Percentiles rank a stretch among this genome's conserved stretches.
These are phyloP conservation scores for Zizania latifolia DNA, from an alignment of 176 grass and related monocot genomes.

Conservation along the genomic window DNA sequence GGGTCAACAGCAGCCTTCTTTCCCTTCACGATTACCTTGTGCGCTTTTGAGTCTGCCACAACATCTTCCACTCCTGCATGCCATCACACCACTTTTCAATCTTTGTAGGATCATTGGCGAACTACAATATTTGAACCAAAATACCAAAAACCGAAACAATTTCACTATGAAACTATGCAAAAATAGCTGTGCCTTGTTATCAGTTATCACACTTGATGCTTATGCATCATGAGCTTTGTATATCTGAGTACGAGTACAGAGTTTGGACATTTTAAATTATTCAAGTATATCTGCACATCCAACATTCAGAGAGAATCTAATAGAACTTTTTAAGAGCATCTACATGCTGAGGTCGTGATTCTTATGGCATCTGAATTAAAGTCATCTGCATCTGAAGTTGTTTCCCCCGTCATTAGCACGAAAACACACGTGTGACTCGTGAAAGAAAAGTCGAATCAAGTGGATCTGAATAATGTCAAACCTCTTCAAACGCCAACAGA, in stretches of 20 bases:
- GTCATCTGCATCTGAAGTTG: neutral
- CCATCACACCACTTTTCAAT: neutral
- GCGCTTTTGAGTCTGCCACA: constrained; percentile 54
- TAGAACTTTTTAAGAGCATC: neutral
- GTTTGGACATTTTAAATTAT: neutral
- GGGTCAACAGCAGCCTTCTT: constrained; percentile 86
- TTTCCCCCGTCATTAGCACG: neutral
- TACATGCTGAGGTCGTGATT: neutral
- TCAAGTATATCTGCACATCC: neutral
- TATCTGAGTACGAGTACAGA: neutral
- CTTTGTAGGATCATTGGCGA: neutral
- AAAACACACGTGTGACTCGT: neutral
- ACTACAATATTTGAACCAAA: neutral
- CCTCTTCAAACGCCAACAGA: neutral
- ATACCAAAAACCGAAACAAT: neutral
- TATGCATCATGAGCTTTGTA: neutral
- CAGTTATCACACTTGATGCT: neutral
- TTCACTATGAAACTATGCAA: neutral
- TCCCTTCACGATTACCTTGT: constrained; percentile 89
- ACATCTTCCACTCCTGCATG: constrained; percentile 79
- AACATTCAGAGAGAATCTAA: neutral
- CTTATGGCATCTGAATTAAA: neutral
- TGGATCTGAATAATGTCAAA: neutral
- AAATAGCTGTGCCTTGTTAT: neutral
- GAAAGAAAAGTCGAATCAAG: neutral